phyloP scores from a whole-genome alignment of 2,329 filamentous ascomycete genomes.

The Pseudohalonectria lignicola region DNA sequence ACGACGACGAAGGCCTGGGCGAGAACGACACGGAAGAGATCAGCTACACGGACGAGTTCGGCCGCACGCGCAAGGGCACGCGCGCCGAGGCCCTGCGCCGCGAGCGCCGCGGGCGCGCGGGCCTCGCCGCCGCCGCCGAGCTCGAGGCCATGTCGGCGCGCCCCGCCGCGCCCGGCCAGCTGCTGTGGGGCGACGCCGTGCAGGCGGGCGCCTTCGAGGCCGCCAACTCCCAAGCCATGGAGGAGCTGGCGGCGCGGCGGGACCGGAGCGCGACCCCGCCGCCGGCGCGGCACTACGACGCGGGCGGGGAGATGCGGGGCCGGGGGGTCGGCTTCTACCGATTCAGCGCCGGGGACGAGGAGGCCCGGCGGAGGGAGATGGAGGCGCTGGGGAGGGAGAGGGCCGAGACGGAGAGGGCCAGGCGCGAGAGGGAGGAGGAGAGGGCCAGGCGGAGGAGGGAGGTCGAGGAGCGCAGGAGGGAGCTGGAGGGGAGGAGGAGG shows the following conservation, averaged over 20 bases:
- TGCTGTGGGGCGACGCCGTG: conserved; percentile 80
- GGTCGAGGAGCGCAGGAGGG: conserved; percentile 52
- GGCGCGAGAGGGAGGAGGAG: conserved; percentile 42
- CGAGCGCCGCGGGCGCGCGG: conserved; percentile 41
- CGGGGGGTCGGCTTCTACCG: conserved; percentile 89
- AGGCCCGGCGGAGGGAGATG: conserved; percentile 61
- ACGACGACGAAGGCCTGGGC: conserved; percentile 4
- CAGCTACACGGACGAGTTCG: conserved; percentile 88
- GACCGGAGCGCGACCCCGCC: conserved; percentile 76
- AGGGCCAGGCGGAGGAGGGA: conserved; percentile 47
- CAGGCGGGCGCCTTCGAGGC: conserved; percentile 77
- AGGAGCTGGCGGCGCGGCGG: conserved; percentile 62
- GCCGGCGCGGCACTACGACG: conserved; percentile 74
- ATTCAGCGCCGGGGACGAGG: conserved; percentile 72
- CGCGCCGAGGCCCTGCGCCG: conserved; percentile 55
- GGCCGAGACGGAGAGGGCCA: conserved; percentile 53
- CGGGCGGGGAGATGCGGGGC: conserved; percentile 68
- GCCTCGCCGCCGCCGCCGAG: conserved; percentile 42
- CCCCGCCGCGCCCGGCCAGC: conserved; percentile 51
- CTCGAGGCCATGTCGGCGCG: conserved; percentile 59
- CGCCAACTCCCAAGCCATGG: conserved; percentile 63
- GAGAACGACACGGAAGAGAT: conserved; percentile 50
- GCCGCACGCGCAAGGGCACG: conserved; percentile 66
- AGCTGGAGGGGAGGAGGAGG: conserved; percentile 43
- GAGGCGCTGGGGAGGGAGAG: conserved; percentile 56